Percentiles rank a stretch among this genome's conserved stretches.
phyloP scores from a whole-genome alignment of 805 yeast genomes.

The Kluyveromyces lactis region DNA sequence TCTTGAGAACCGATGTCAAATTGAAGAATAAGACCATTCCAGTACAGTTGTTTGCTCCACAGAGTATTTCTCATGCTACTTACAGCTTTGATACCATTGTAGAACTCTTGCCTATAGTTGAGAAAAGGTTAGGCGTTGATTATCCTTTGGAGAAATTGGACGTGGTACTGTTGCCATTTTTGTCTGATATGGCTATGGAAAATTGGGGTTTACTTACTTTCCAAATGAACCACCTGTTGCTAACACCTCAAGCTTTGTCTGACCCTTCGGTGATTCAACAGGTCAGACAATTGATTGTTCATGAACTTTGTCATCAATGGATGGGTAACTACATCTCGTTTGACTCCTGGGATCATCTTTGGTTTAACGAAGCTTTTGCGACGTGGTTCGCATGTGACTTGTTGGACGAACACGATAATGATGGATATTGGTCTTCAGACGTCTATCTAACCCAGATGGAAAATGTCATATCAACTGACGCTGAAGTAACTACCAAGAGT shows the following conservation, averaged over 20 bases:
- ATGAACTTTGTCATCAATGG: constrained; percentile 77
- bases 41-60: constrained; percentile 45
- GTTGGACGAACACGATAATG: constrained; percentile 25
- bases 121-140: constrained; percentile 32
- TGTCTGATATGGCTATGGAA: constrained; percentile 76
- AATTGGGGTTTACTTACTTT: constrained; percentile 65
- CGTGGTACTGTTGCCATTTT: constrained; percentile 58
- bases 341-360: constrained; percentile 57
- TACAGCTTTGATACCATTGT: constrained; percentile 44
- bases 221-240: constrained; percentile 41
- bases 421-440: constrained; percentile 18
- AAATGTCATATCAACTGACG: constrained; percentile 12
- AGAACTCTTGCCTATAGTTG: constrained; percentile 41
- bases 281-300: constrained; percentile 52
- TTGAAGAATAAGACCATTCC: constrained; percentile 31
- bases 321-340: constrained; percentile 61
- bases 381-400: constrained; percentile 56
- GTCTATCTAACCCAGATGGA: constrained; percentile 19
- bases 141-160: constrained; percentile 63
- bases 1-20: constrained; percentile 31
- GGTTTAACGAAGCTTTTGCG: constrained; percentile 77
- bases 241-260: constrained; percentile 28
- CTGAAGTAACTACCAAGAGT: constrained; percentile 9
- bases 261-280: constrained; percentile 23
- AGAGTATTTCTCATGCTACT: constrained; percentile 37